Evolutionary conservation across 495 filamentous ascomycete species (phyloP).

Genomic region (Annulohypoxylon moriforme): DNA sequence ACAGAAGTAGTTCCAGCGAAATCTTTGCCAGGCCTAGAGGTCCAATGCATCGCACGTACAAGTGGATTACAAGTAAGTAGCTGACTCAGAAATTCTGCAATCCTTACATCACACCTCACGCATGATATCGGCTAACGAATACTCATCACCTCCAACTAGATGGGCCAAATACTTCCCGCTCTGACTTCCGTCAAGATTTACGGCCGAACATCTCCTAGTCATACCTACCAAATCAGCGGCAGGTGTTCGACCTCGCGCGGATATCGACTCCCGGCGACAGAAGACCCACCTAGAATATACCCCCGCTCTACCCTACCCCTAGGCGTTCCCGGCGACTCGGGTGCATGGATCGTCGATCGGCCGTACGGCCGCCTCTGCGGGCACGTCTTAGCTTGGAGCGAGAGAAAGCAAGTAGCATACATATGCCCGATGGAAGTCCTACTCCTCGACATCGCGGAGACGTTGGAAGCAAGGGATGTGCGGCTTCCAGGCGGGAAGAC

Average conservation of each 20-base stretch:
- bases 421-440: slow-evolving; percentile 95
- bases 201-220: slow-evolving; percentile 80
- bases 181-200: slow-evolving; percentile 86
- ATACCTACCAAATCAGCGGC: slow-evolving; percentile 82
- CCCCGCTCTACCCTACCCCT: slow-evolving; percentile 47
- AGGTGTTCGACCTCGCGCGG: slow-evolving; percentile 45
- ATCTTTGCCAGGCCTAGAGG: slow-evolving; percentile 73
- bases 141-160: slow-evolving; percentile 51
- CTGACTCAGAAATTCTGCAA: not conserved
- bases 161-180: slow-evolving; percentile 76
- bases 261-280: slow-evolving; percentile 27
- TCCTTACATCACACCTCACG: not conserved
- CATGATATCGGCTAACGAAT: slow-evolving; percentile 7
- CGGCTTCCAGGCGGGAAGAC: slow-evolving; percentile 61
- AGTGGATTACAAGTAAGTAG: slow-evolving; percentile 70
- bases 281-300: slow-evolving; percentile 30
- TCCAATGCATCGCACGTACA: slow-evolving; percentile 93
- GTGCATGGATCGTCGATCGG: slow-evolving; percentile 92
- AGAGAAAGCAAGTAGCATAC: slow-evolving; percentile 79
- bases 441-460: slow-evolving; percentile 83
- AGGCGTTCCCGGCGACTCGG: slow-evolving; percentile 87
- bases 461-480: slow-evolving; percentile 68
- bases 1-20: slow-evolving; percentile 56
- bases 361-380: slow-evolving; percentile 83
- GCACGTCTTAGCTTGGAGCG: slow-evolving; percentile 88